A percentile compares a stretch with the other conserved stretches of the same genome.
phyloP scores from a whole-genome alignment of 495 filamentous ascomycete genomes.

The Hypomontagnella submonticulosa region DNA sequence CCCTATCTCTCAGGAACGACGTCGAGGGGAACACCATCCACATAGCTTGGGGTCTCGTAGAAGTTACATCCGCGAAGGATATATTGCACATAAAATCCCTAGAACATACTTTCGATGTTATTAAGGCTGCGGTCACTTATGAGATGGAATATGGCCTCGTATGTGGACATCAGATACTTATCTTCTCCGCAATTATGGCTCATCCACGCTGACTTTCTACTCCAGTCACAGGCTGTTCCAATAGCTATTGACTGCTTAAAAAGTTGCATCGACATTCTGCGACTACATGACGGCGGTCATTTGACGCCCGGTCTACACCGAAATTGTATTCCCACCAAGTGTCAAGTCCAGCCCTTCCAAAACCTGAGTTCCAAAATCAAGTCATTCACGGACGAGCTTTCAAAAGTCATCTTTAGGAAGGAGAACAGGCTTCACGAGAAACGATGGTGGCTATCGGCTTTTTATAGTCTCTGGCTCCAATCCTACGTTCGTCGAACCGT shows the following conservation, averaged over 20 bases:
- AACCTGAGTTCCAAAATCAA: conserved; percentile 35
- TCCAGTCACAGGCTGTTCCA: conserved; percentile 28
- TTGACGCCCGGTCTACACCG: conserved; percentile 27
- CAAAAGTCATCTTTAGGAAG: conserved; percentile 41
- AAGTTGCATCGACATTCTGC: conserved; percentile 38
- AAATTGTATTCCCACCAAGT: conserved; percentile 14
- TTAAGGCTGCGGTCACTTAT: conserved; percentile 41
- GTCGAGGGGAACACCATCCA: conserved; percentile 28
- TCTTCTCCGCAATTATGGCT: background rate
- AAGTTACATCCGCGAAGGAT: conserved; percentile 22
- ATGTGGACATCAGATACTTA: conserved; percentile 7
- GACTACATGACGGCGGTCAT: conserved; percentile 29
- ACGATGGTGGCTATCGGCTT: conserved; percentile 45
- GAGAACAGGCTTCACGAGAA: conserved; percentile 41
- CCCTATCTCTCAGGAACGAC: conserved; percentile 26
- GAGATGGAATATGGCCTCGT: conserved; percentile 41
- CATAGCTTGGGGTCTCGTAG: conserved; percentile 40
- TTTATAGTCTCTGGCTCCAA: conserved; percentile 46
- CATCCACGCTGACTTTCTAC: background rate
- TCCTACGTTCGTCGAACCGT: conserved; percentile 40
- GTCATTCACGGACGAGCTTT: conserved; percentile 36
- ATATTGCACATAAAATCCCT: conserved; percentile 20
- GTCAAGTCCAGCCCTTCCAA: conserved; percentile 27
- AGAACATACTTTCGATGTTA: conserved; percentile 37
- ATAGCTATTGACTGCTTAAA: conserved; percentile 35